Conservation (phyloP, 2,329 filamentous ascomycete genomes). For the Helicocarpus griseus region DNA sequence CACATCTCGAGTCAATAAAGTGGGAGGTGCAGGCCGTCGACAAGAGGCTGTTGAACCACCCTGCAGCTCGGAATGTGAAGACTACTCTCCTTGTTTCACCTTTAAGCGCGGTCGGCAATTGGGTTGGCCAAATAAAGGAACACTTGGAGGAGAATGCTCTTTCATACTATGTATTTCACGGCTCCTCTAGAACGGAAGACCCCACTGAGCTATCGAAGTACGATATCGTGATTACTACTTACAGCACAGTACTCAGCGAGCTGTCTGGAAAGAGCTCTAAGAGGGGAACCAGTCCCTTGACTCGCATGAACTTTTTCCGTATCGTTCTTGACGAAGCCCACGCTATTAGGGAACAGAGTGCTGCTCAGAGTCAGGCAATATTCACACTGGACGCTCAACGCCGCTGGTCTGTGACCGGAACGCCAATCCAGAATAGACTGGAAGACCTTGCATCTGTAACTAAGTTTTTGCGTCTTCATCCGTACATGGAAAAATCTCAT, state of each 20-base stretch:
- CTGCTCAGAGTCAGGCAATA: conserved; percentile 74
- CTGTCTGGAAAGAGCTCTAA: conserved; percentile 56
- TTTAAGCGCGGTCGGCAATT: conserved; percentile 84
- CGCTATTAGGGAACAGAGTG: conserved; percentile 77
- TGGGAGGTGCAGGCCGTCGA: conserved; percentile 52
- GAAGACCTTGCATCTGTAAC: conserved; percentile 83
- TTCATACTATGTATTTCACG: conserved; percentile 78
- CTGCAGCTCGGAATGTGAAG: conserved; percentile 49
- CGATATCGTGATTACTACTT: conserved; percentile 86
- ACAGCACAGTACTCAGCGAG: conserved; percentile 77
- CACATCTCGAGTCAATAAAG: conserved; percentile 49
- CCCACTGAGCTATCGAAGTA: conserved; percentile 57
- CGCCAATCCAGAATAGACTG: conserved; percentile 86
- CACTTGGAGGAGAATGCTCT: conserved; percentile 60
- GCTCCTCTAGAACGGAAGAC: conserved; percentile 62
- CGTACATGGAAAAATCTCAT: conserved; percentile 67
- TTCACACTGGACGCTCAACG: conserved; percentile 69
- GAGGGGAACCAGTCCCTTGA: conserved; percentile 51
- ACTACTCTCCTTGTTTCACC: conserved; percentile 82
- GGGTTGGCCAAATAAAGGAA: conserved; percentile 82
- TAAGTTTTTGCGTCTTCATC: conserved; percentile 72
- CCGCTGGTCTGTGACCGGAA: conserved; percentile 95
- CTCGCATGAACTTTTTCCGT: conserved; percentile 81
- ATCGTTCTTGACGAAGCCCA: conserved; percentile 93
- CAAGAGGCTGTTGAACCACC: conserved; percentile 21